Evolutionary conservation across 371 early-diverging fungal genomes (phyloP), one percentile per base, ranked within the genome.

Genomic region (Apophysomyces trapeziformis): DNA sequence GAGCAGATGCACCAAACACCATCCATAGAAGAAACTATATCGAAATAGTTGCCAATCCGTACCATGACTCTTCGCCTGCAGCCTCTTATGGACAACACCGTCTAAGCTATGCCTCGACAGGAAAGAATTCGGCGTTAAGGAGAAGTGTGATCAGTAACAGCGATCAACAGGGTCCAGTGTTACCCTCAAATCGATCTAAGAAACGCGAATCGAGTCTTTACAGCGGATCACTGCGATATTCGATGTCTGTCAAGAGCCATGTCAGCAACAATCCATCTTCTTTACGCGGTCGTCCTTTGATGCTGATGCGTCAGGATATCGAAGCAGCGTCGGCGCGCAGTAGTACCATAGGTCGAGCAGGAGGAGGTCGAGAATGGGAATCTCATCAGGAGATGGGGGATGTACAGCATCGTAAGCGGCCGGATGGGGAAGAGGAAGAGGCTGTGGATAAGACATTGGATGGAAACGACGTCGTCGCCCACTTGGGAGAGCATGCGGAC

Each of bases 171-270:
- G 14, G 36, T 38, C 78, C 80, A 5, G 65, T 77, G 5, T 63
- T 77, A 21, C 80, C 80, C 5, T 45, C 59, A 35, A 75, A 75
- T 39, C 47, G 62, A 11, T 43, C 41, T 18, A 74, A 76, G 32
- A 68, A 73, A 11, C 64, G 80, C 32, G 77, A 77, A 38, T 75
- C 75, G 0, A 79, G 80, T 54, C 58, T 77, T 8, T 80, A 80
- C 44, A 80, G 77, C 58, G 80, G 64, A 12, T 75, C 77, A 5
- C 54, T 80, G 7, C 70, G 75, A 21, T 68, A 77, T 39, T 80
- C 80, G 2, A 45, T 63, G 3, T 75, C 75, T 11, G 65, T 73
- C 39, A 44, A 58, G 18, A 76, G 76, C 16, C 71, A 75, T 16
- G 43, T 68, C 7, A 75, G 74, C 59, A 58, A 58, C 35, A 65